phyloP scores from a whole-genome alignment of 306 rosid species.

The Cucumis melo region DNA sequence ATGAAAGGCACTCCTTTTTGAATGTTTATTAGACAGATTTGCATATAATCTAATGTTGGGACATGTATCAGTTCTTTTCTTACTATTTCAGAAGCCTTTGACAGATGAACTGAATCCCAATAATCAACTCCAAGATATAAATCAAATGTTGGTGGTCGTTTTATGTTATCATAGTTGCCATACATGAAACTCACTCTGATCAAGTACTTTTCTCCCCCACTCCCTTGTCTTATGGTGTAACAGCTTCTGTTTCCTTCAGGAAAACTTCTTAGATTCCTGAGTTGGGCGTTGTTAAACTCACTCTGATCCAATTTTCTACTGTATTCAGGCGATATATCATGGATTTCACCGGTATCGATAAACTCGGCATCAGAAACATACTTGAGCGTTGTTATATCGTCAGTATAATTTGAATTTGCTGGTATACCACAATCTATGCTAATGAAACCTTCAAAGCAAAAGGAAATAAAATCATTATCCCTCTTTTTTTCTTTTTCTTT shows the following conservation, averaged over 20 bases:
- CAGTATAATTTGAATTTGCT: neutral
- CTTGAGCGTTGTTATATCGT: neutral
- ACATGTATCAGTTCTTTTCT: conserved; percentile 16
- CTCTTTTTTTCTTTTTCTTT: neutral
- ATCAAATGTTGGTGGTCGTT: conserved; percentile 5
- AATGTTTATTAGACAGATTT: conserved; percentile 12
- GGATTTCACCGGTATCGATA: conserved; percentile 6
- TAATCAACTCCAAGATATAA: conserved; percentile 13
- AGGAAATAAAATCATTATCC: neutral
- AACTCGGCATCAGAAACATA: conserved; percentile 9
- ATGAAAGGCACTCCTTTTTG: conserved; percentile 8
- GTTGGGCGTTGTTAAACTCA: neutral
- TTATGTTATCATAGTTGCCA: conserved; percentile 11
- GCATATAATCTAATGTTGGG: neutral
- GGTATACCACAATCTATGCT: conserved; percentile 15
- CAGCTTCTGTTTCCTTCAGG: conserved; percentile 14
- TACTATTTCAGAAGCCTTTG: neutral
- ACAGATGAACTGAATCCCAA: conserved; percentile 11
- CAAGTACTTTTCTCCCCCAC: conserved; percentile 10
- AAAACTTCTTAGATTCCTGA: conserved; percentile 10
- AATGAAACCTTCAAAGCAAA: conserved; percentile 4
- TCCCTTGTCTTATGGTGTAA: conserved; percentile 8
- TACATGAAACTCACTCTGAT: conserved; percentile 18
- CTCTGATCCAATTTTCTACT: too few species aligned
- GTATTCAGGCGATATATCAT: neutral